Evolutionary conservation across 345 rosid species (phyloP), one percentile per base, ranked within the genome.

Genomic region (Lagerstroemia speciosa): DNA sequence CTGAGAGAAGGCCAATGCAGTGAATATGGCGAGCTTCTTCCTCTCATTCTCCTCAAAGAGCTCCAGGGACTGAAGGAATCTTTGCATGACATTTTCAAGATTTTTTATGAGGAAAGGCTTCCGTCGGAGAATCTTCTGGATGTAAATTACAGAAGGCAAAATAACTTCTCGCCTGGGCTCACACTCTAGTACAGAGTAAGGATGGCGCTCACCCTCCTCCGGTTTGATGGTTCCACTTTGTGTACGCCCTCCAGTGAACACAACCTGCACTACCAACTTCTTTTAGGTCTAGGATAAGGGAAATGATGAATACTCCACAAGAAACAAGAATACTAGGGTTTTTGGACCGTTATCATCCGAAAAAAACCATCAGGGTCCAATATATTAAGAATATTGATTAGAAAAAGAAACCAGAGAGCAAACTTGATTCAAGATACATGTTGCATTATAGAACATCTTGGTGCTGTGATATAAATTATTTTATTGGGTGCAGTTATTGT

Each of bases 171-270:
- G 93, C 69, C 55, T 84, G 63, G 99, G 91, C 78, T 92, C 96
- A 74, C 91, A 83, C 74, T 90, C 98, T 62, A 95, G 78, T 57
- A 95, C 73, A 77, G 98, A 90, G 86, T 90, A 88, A 69, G 90
- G 73, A 67, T 95, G 99, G 68, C 92, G 92, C 79, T 90, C 99
- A 73, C 99, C 98, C 87, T 92, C 99, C 81, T 95, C 99, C 72
- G 97, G 84, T 77, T 95, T 92, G 41, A 87, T 89, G 63, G 99
- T 87, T 53, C 99, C 98, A 71, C 97, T 83, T 82, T 95, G 99
- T 7, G 99, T 95, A 20, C 99, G 97, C 62, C 97, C 98, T 81
- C 99, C 99, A 24, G 89, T 89, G 82, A 95, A 95, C 77, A 82
- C 84, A 80, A 95, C 90, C 96, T 89, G 84, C 77, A 77, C 27